These are phyloP conservation scores for Coleophoma cylindrospora DNA, from an alignment of 2,329 filamentous ascomycete genomes.

Conservation along the genomic window DNA sequence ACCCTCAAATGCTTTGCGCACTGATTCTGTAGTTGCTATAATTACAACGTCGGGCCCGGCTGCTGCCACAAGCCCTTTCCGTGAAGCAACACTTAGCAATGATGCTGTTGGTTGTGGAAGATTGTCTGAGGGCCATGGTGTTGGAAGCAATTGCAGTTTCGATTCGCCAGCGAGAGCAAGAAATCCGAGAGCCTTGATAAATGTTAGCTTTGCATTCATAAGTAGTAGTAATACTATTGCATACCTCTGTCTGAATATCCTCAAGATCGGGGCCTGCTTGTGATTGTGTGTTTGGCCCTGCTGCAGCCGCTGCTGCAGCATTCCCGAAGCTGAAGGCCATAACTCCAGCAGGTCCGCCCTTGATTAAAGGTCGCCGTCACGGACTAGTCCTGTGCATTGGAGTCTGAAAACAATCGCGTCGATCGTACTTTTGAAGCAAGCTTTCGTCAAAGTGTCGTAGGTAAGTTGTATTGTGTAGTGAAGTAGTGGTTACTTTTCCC, in stretches of 20 bases:
- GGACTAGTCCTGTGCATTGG: constrained; percentile 20
- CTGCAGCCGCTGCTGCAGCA: constrained; percentile 35
- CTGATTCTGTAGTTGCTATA: constrained; percentile 69
- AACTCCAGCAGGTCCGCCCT: constrained; percentile 26
- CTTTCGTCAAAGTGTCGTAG: not conserved
- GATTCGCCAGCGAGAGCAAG: constrained; percentile 72
- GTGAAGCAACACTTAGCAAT: constrained; percentile 77
- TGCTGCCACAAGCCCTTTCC: constrained; percentile 77
- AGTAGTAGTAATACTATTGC: constrained; percentile 11
- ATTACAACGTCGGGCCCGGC: constrained; percentile 77
- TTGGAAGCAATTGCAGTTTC: constrained; percentile 74
- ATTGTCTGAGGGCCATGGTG: constrained; percentile 61
- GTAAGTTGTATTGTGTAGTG: no score
- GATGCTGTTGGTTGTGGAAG: constrained; percentile 74
- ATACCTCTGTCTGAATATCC: constrained; percentile 78
- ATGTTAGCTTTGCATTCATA: constrained; percentile 9
- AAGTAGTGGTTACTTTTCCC: no score
- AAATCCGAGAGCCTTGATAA: constrained; percentile 67
- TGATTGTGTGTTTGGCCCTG: constrained; percentile 28
- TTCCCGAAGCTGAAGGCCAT: constrained; percentile 64
- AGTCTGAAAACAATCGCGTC: constrained; percentile 1
- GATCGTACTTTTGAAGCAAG: not conserved
- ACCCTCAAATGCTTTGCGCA: constrained; percentile 69
- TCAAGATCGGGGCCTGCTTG: constrained; percentile 61
- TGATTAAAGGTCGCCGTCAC: constrained; percentile 27